These are phyloP conservation scores for Paraphoma chrysanthemicola DNA, from an alignment of 2,329 filamentous ascomycete species.

Conservation along the genomic window DNA sequence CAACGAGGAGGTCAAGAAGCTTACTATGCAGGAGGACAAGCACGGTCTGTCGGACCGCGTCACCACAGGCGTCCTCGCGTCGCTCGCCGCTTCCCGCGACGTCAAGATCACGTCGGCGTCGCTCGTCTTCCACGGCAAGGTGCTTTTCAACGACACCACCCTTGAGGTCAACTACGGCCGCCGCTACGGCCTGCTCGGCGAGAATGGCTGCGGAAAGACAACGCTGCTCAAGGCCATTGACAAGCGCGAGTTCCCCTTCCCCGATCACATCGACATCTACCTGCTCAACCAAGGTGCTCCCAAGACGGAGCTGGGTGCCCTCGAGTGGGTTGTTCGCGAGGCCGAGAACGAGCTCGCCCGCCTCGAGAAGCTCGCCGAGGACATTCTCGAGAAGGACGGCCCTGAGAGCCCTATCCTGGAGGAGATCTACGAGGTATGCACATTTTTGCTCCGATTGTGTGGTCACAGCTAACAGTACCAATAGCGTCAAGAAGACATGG, in stretches of 20 bases:
- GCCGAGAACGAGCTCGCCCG: conserved; percentile 91
- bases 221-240: conserved; percentile 96
- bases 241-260: conserved; percentile 92
- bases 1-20: conserved; percentile 81
- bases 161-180: conserved; percentile 92
- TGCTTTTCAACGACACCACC: conserved; percentile 91
- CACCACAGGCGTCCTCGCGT: conserved; percentile 94
- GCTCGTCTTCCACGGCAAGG: conserved; percentile 96
- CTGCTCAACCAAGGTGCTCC: conserved; percentile 96
- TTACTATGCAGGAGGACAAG: conserved; percentile 93
- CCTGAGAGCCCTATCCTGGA: conserved; percentile 89
- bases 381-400: conserved; percentile 88
- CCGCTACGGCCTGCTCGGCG: conserved; percentile 92
- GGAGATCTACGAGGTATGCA: conserved; percentile 90
- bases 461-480: conserved; percentile 7
- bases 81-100: conserved; percentile 83
- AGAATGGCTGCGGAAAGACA: conserved; percentile 99
- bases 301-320: conserved; percentile 83
- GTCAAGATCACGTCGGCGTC: conserved; percentile 96
- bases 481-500: conserved; percentile 98
- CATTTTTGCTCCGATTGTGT: not conserved
- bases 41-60: conserved; percentile 96
- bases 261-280: conserved; percentile 97
- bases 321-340: conserved; percentile 97
- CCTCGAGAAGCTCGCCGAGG: conserved; percentile 87